phyloP scores from a whole-genome alignment of 306 rosid genomes.

The Senna siamea region DNA sequence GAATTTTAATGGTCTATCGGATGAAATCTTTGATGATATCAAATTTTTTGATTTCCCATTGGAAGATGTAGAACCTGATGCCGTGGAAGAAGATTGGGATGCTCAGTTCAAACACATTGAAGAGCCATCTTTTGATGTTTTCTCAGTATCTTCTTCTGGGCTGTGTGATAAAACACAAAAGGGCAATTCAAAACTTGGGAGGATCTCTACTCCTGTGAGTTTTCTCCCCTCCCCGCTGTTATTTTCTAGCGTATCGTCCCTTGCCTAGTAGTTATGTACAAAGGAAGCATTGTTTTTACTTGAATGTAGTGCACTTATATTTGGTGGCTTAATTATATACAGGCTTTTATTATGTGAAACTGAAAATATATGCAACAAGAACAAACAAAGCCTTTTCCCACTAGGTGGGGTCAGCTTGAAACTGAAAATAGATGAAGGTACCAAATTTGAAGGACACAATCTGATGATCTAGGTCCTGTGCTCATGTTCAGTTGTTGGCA shows the following conservation, averaged over 20 bases:
- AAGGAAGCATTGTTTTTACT: constrained; percentile 6
- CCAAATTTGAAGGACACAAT: constrained; percentile 9
- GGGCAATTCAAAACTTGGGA: constrained; percentile 35
- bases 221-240: background rate
- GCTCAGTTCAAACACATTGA: constrained; percentile 57
- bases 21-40: constrained; percentile 49
- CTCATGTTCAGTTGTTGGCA: background rate
- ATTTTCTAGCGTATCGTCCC: background rate
- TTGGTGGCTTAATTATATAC: background rate
- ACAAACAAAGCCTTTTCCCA: too few species aligned
- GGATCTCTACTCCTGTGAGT: constrained; percentile 58
- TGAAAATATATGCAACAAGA: background rate
- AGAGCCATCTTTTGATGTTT: constrained; percentile 55
- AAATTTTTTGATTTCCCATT: constrained; percentile 56
- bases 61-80: constrained; percentile 65
- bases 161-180: constrained; percentile 5
- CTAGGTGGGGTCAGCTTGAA: too few species aligned
- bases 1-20: constrained; percentile 43
- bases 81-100: constrained; percentile 63
- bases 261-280: constrained; percentile 4
- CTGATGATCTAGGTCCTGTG: background rate
- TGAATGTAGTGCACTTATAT: background rate
- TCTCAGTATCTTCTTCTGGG: constrained; percentile 37
- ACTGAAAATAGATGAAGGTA: background rate
- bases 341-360: background rate